Base-by-base conservation (phyloP, 2,329 filamentous ascomycete genomes). In the Cladosporium sphaerospermum region DNA sequence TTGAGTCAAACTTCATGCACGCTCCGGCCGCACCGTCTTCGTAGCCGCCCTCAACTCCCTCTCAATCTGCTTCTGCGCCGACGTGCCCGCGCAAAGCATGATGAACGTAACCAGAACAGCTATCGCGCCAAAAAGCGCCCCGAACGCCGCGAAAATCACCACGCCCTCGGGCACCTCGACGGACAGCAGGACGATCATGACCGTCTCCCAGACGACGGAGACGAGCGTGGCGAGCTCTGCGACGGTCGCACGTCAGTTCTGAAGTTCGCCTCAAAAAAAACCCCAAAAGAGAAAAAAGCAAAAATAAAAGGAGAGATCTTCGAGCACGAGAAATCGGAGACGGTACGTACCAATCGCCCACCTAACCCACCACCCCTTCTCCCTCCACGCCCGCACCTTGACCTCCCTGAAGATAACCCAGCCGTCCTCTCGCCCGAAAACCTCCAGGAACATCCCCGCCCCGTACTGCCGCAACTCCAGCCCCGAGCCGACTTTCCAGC, bases 401-500 rank as follows among this genome's bases (percentile, higher is more conserved):
- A 54, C 47, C 16, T 57, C 58, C 33, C 56, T 53, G 50, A 56
- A 60, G 3, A 60, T 33, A 23, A 57, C 50, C 58, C 58, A 60
- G 2, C 53, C 57, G 19, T 59, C 54, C 34, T 59, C 54, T 3
- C 19, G 2, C 9, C 57, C 58, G 23, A 61, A 57, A 9, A 60
- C 52, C 3, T 57, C 51, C 1, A 45, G 50, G 16, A 49, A 61
- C 41, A 61, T 48, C 3, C 23, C 18, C 2, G 55, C 46, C 1
- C 55, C 48, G n/a, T 59, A 59, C 4, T 31, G 28, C 0, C 37
- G 43, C 10, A 61, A 14, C 28, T 61, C 58, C n/a, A 48, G 32
- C 9, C 59, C 59, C 2, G 48, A 56, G 31, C 59, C 59, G 13
- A 54, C n/a, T 1, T 11, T 54, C 59, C 59, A 61, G 36, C 49